A percentile compares a stretch with the other conserved stretches of the same genome.
Evolutionary conservation across 345 rosid genomes (phyloP).

Genomic region (Syzygium jambos): DNA sequence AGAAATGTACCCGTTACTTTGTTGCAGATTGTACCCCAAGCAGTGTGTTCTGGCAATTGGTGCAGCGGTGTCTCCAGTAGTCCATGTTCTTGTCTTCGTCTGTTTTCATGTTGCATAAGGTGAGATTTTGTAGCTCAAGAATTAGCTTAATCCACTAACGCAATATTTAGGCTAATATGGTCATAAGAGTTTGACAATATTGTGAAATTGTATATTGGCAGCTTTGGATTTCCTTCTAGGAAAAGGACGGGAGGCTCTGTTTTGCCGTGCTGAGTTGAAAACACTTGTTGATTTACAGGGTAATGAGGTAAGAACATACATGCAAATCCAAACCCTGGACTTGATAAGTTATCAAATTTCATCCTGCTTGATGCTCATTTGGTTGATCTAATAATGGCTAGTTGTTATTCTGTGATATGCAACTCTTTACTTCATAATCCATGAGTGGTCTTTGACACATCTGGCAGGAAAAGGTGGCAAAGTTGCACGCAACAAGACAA

Average conservation of each 20-base stretch:
- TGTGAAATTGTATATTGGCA: conserved; percentile 1
- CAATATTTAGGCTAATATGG: neutral
- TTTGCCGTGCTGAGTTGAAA: conserved; percentile 59
- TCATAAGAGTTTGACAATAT: neutral
- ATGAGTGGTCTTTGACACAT: neutral
- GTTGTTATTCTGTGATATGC: neutral
- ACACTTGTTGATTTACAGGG: conserved; percentile 58
- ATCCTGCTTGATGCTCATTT: neutral
- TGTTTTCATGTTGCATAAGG: conserved; percentile 73
- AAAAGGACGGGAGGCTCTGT: conserved; percentile 40
- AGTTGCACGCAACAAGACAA: conserved; percentile 49
- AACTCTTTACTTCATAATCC: neutral
- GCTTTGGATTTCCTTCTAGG: conserved; percentile 45
- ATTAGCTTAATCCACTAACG: neutral
- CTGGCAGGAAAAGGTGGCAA: conserved; percentile 74
- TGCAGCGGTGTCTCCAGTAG: conserved; percentile 40
- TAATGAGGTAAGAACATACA: conserved; percentile 33
- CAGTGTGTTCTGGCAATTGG: conserved; percentile 61
- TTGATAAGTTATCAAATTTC: neutral
- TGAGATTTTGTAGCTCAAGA: neutral
- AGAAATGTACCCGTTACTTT: neutral
- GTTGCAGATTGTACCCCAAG: conserved; percentile 44
- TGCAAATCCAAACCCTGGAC: neutral
- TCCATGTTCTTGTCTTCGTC: conserved; percentile 40
- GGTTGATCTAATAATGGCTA: neutral